Percentiles rank a stretch among this genome's conserved stretches.
These are phyloP conservation scores for Begonia fuchsioides DNA, from an alignment of 306 rosid genomes.

Conservation along the genomic window DNA sequence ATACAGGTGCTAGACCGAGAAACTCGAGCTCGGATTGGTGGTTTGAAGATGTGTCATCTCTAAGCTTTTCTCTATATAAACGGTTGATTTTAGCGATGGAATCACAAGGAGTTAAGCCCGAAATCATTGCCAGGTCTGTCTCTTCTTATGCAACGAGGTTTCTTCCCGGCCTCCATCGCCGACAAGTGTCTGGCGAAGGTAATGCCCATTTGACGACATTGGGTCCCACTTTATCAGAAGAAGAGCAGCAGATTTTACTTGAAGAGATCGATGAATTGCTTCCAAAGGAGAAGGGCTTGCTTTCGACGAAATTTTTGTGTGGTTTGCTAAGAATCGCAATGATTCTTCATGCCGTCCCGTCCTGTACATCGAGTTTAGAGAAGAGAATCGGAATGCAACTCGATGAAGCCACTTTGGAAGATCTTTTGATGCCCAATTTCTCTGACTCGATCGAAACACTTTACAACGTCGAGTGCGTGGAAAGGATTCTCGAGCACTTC, in stretches of 20 bases:
- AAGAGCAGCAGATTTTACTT: constrained; percentile 62
- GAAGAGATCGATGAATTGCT: constrained; percentile 72
- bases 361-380: constrained; percentile 71
- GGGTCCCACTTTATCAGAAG: constrained; percentile 61
- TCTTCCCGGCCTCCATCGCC: constrained; percentile 78
- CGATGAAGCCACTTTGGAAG: constrained; percentile 89
- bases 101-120: constrained; percentile 74
- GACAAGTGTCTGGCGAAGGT: constrained; percentile 52
- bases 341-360: constrained; percentile 59
- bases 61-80: constrained; percentile 74
- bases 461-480: constrained; percentile 88
- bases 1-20: constrained; percentile 91
- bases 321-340: constrained; percentile 87
- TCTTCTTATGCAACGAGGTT: constrained; percentile 67
- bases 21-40: constrained; percentile 85
- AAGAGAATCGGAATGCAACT: constrained; percentile 82
- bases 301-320: constrained; percentile 56
- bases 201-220: constrained; percentile 32
- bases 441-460: constrained; percentile 93
- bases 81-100: constrained; percentile 73
- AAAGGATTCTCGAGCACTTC: constrained; percentile 80
- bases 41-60: constrained; percentile 63
- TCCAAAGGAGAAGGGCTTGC: constrained; percentile 70
- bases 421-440: constrained; percentile 90
- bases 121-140: constrained; percentile 72